Percentiles rank a stretch among this genome's conserved stretches.
Conservation (phyloP, 176 grass and related monocot species). For the Ananas comosus region DNA sequence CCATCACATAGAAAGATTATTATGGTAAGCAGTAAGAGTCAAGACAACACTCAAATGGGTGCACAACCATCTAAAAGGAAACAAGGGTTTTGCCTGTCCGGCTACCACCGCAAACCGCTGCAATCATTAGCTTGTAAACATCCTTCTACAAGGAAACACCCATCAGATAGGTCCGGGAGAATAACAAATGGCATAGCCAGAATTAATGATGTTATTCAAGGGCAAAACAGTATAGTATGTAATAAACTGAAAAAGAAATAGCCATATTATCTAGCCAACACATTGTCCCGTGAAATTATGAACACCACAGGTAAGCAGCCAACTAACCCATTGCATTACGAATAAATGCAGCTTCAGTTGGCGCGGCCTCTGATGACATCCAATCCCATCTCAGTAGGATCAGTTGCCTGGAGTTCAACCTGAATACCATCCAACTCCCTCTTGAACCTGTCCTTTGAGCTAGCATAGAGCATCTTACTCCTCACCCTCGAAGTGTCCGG, state of each 20-base stretch:
- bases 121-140: conserved; percentile 1
- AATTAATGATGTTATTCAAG: not conserved
- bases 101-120: not conserved
- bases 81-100: not conserved
- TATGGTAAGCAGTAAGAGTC: not conserved
- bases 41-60: not conserved
- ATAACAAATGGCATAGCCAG: not conserved
- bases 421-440: conserved; percentile 60
- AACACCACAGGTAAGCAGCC: conserved; percentile 17
- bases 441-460: conserved; percentile 51
- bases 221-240: not conserved
- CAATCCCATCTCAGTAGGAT: conserved; percentile 51
- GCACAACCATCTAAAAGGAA: conserved; percentile 1
- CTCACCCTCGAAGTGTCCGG: conserved; percentile 46
- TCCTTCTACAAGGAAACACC: not conserved
- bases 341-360: conserved; percentile 12
- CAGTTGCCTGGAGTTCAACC: conserved; percentile 70
- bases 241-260: not conserved
- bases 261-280: not conserved
- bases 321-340: conserved; percentile 14
- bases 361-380: conserved; percentile 56
- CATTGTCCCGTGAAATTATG: conserved; percentile 12
- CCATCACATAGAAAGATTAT: not conserved
- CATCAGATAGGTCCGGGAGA: not conserved
- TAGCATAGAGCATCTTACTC: conserved; percentile 90